A percentile compares a stretch with the other conserved stretches of the same genome.
Conservation (phyloP, 1,284 basidiomycete genomes). For the Tilletia walkeri region DNA sequence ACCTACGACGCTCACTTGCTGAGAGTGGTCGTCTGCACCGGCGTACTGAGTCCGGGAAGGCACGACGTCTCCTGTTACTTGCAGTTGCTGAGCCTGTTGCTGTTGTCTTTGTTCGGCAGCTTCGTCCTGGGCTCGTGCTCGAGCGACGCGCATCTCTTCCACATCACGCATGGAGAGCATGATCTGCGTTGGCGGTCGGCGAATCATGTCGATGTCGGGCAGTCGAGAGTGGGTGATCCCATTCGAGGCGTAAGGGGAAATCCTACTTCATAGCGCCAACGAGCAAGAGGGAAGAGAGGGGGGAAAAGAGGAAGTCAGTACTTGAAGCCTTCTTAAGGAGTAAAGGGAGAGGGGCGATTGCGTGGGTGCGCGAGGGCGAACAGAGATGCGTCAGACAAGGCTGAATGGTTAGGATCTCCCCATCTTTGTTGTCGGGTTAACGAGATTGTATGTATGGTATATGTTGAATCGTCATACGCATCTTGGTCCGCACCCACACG, state of each 20-base stretch:
- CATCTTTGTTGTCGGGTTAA: constrained; percentile 18
- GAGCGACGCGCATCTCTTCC: neutral
- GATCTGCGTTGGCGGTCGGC: constrained; percentile 9
- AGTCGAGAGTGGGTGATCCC: neutral
- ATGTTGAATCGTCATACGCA: constrained; percentile 15
- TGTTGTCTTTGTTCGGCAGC: neutral
- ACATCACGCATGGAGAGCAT: neutral
- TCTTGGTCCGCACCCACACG: neutral
- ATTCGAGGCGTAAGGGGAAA: neutral
- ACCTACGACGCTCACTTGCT: constrained; percentile 1
- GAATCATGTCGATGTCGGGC: constrained; percentile 1
- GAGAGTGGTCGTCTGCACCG: neutral
- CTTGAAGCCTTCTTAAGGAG: no score
- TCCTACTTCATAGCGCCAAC: neutral
- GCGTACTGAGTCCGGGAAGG: neutral
- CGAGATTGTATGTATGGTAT: constrained; percentile 19
- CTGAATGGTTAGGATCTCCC: constrained; percentile 14
- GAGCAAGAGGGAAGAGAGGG: neutral
- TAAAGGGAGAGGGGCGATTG: no score
- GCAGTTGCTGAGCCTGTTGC: neutral
- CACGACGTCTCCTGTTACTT: neutral
- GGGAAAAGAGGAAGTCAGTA: neutral
- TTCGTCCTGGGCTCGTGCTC: neutral
- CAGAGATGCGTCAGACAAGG: constrained; percentile 16
- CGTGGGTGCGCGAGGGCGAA: neutral